Evolutionary conservation across 192 early-diverging fungal genomes (phyloP).

Genomic region (Dissophora ornata): DNA sequence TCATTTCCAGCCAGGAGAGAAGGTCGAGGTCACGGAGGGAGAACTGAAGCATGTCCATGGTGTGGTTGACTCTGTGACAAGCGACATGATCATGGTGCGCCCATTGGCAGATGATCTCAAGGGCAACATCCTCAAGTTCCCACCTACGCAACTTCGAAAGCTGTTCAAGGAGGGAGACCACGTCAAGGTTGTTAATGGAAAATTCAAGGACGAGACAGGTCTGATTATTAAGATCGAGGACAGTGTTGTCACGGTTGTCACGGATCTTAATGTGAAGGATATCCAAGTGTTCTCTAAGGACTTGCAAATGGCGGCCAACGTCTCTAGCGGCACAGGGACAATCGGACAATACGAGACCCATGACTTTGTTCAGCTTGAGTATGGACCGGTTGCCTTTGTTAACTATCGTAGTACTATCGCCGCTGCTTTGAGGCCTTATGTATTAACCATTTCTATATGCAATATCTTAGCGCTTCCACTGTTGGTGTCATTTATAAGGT

Average conservation of each 20-base stretch:
- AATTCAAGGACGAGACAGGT: slow-evolving; percentile 86
- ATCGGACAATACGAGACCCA: slow-evolving; percentile 85
- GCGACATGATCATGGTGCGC: slow-evolving; percentile 76
- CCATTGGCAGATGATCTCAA: slow-evolving; percentile 68
- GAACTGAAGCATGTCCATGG: slow-evolving; percentile 84
- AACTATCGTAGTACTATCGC: slow-evolving; percentile 11
- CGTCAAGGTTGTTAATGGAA: slow-evolving; percentile 91
- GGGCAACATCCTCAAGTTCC: slow-evolving; percentile 63
- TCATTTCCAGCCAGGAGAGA: slow-evolving; percentile 82
- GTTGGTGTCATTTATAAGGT: slow-evolving; percentile 87
- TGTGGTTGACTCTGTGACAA: slow-evolving; percentile 77
- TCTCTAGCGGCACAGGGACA: slow-evolving; percentile 64
- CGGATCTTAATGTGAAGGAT: slow-evolving; percentile 75
- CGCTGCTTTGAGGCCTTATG: neutral
- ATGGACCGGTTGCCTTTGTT: slow-evolving; percentile 1
- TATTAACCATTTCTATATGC: slow-evolving; percentile 1
- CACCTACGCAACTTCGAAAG: slow-evolving; percentile 83
- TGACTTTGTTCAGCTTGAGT: slow-evolving; percentile 88
- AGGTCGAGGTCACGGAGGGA: slow-evolving; percentile 87
- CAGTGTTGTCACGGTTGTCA: slow-evolving; percentile 81
- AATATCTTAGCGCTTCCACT: slow-evolving; percentile 63
- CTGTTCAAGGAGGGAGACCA: slow-evolving; percentile 93
- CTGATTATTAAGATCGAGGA: slow-evolving; percentile 89
- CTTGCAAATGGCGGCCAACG: slow-evolving; percentile 80
- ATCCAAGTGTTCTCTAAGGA: slow-evolving; percentile 93